These are phyloP conservation scores for Massariosphaeria phaeospora DNA, from an alignment of 495 filamentous ascomycete genomes.

Conservation along the genomic window DNA sequence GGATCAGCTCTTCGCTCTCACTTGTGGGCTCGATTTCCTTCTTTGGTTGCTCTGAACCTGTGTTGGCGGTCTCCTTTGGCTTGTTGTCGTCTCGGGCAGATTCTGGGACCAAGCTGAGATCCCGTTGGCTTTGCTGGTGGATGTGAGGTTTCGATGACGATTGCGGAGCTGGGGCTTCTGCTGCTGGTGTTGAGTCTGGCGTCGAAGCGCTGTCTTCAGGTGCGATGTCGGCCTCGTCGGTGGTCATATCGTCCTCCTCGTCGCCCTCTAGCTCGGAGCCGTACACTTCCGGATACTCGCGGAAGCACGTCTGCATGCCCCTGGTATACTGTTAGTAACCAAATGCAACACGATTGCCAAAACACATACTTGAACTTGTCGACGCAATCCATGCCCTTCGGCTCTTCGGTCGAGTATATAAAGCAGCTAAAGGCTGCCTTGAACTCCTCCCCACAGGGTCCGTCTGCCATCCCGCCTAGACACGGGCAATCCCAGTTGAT, in stretches of 20 bases:
- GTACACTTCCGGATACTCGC: slow-evolving; percentile 84
- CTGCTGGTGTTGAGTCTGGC: not conserved
- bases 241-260: slow-evolving; percentile 55
- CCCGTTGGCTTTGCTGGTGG: not conserved
- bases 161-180: not conserved
- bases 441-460: slow-evolving; percentile 94
- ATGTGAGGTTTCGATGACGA: not conserved
- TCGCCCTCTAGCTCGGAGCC: slow-evolving; percentile 84
- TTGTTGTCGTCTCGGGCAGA: slow-evolving; percentile 31
- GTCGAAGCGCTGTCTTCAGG: not conserved
- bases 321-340: slow-evolving; percentile 44
- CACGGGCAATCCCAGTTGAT: slow-evolving; percentile 99
- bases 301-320: slow-evolving; percentile 96
- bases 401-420: slow-evolving; percentile 85
- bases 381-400: slow-evolving; percentile 98
- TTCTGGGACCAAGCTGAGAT: slow-evolving; percentile 6
- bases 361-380: slow-evolving; percentile 88
- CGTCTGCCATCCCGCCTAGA: slow-evolving; percentile 93
- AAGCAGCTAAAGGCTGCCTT: slow-evolving; percentile 95
- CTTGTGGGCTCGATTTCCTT: slow-evolving; percentile 25
- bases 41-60: slow-evolving; percentile 22
- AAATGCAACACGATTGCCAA: not conserved
- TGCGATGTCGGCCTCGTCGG: not conserved
- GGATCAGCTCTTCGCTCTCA: slow-evolving; percentile 47
- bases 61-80: slow-evolving; percentile 31